Percentiles rank a stretch among this genome's conserved stretches.
phyloP scores from a whole-genome alignment of 768 basidiomycete species.

The Pisolithus sp. region DNA sequence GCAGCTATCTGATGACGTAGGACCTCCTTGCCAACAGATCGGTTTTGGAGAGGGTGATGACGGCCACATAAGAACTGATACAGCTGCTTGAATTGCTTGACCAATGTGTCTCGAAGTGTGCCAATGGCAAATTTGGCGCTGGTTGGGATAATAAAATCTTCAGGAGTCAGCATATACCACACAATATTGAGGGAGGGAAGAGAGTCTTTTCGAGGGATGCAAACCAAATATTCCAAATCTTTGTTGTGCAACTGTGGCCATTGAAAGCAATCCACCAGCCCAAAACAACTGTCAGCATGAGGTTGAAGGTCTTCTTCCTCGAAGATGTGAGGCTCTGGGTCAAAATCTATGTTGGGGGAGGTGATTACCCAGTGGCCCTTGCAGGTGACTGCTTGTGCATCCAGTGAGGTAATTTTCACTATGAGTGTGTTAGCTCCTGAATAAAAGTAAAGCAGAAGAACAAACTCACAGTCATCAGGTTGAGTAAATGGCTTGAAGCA shows the following conservation, averaged over 20 bases:
- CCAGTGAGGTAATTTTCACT: not conserved
- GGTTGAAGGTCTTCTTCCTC: not conserved
- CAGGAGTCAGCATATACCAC: too few relatives aligned
- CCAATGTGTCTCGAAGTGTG: too few relatives aligned
- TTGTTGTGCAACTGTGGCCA: not conserved
- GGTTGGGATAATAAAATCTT: too few relatives aligned
- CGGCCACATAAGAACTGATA: too few relatives aligned
- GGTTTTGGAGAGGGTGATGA: too few relatives aligned
- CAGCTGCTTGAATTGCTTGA: too few relatives aligned
- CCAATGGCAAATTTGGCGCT: too few relatives aligned
- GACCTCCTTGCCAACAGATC: too few relatives aligned
- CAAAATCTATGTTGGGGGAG: constrained; percentile 2
- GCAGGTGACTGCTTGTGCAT: not conserved
- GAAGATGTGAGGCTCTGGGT: constrained; percentile 2
- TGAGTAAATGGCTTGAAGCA: not conserved
- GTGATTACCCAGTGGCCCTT: not conserved
- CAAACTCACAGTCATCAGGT: not conserved
- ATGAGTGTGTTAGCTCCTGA: not conserved
- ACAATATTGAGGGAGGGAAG: not conserved
- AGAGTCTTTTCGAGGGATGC: constrained; percentile 1
- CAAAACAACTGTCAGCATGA: not conserved
- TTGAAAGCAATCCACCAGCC: constrained; percentile 1
- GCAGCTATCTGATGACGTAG: too few relatives aligned
- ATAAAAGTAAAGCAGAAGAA: not conserved
- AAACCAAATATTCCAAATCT: constrained; percentile 1